Evolutionary conservation across 2,329 filamentous ascomycete species (phyloP).

Genomic region (Monilinia fructigena): DNA sequence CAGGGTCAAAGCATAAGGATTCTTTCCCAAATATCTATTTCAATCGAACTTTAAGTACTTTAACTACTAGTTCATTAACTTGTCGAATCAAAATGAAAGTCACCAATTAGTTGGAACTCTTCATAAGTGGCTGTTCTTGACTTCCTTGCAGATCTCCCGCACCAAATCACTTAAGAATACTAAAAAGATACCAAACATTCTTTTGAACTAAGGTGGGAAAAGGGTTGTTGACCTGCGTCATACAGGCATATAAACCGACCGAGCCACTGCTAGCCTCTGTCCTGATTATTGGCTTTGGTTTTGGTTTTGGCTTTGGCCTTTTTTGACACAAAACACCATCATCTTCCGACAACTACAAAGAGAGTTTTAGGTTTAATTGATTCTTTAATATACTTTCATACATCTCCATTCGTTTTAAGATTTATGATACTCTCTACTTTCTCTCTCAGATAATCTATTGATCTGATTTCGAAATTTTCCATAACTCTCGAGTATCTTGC

Average conservation of each 20-base stretch:
- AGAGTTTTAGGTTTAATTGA: not conserved
- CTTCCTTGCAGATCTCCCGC: conserved; percentile 20
- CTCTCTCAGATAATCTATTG: not conserved
- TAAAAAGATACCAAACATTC: no score
- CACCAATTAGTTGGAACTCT: conserved; percentile 6
- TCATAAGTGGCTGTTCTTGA: not conserved
- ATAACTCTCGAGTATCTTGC: not conserved
- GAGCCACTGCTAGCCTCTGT: not conserved
- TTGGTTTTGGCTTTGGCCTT: not conserved
- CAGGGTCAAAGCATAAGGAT: not conserved
- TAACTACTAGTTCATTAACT: not conserved
- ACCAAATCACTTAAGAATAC: not conserved
- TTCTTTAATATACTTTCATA: not conserved
- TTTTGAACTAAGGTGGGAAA: no score
- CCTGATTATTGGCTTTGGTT: not conserved
- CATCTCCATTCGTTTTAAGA: not conserved
- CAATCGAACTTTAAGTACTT: not conserved
- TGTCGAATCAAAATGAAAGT: not conserved
- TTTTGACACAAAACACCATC: not conserved
- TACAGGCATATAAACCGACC: conserved; percentile 6
- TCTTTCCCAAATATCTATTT: not conserved
- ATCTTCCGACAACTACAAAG: not conserved
- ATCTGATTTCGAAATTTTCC: not conserved
- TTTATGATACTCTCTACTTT: conserved; percentile 1
- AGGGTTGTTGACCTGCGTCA: conserved; percentile 10